These are phyloP conservation scores for Gyromitra esculenta DNA, from an alignment of 2,329 filamentous ascomycete species.

Conservation along the genomic window DNA sequence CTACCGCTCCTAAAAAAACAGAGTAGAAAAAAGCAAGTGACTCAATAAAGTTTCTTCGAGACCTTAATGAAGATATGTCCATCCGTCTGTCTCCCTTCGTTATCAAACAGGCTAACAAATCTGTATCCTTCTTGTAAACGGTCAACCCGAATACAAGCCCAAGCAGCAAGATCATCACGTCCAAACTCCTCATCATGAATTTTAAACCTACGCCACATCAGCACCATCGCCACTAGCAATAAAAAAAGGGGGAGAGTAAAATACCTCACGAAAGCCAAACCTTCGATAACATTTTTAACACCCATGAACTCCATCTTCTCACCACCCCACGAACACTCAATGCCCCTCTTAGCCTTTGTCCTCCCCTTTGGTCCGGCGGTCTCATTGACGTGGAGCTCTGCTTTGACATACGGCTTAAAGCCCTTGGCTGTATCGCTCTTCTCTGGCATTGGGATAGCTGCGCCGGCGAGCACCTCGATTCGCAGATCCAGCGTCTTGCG, in stretches of 20 bases:
- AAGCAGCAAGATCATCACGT: slow-evolving; percentile 80
- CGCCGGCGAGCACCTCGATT: slow-evolving; percentile 69
- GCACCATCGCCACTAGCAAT: background rate
- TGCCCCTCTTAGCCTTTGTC: slow-evolving; percentile 61
- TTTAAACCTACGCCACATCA: slow-evolving; percentile 71
- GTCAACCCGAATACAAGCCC: slow-evolving; percentile 89
- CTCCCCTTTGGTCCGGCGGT: slow-evolving; percentile 63
- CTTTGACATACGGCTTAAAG: slow-evolving; percentile 71
- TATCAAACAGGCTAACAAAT: slow-evolving; percentile 78
- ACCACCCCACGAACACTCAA: slow-evolving; percentile 54
- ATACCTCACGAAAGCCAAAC: slow-evolving; percentile 48
- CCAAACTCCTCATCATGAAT: slow-evolving; percentile 86
- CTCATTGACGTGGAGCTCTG: slow-evolving; percentile 68
- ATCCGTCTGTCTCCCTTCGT: slow-evolving; percentile 71
- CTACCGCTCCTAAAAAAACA: background rate
- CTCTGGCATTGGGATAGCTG: slow-evolving; percentile 67
- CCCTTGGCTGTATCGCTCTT: slow-evolving; percentile 65
- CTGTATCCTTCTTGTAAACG: slow-evolving; percentile 78
- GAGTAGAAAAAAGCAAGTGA: background rate
- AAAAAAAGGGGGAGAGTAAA: background rate
- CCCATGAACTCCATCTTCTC: slow-evolving; percentile 59
- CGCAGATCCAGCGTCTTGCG: slow-evolving; percentile 65
- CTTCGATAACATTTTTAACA: slow-evolving; percentile 62
- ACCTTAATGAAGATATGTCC: slow-evolving; percentile 80
- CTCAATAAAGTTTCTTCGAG: slow-evolving; percentile 65